Evolutionary conservation across 768 basidiomycete species (phyloP), one percentile per base, ranked within the genome.

Genomic region (Gymnopilus dilepis): DNA sequence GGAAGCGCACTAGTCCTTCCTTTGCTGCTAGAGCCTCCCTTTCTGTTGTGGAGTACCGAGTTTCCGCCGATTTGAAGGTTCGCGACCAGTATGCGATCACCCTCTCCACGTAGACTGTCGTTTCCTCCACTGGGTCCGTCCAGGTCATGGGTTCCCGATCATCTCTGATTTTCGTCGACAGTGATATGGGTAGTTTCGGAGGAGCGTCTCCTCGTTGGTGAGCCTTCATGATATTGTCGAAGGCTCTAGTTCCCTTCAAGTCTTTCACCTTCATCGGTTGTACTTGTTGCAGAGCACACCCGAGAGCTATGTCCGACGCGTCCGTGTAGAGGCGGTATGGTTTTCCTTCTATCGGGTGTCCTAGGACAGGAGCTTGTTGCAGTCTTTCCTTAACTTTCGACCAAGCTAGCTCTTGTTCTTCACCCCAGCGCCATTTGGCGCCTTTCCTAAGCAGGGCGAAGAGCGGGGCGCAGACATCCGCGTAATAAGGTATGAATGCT

Each of bases 71-170:
- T 19, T 51, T 47, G 3, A 59, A 40, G 7, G 38, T 21, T 11
- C 58, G 30, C 4, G 58, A 59, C 58, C 58, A 59, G n/a, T 59
- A 59, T 6, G 58, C 58, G 8, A 58, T 50, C 1, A 58, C 57
- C 9, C 45, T 2, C 24, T 58, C 57, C 12, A 58, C 33, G 37
- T 48, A 38, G 1, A 50, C 31, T 2, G 15, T 38, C 0, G 58
- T 59, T 5, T 59, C 47, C 4, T 59, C 58, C 1, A 59, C 34
- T 2, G 34, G 4, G 2, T 59, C 34, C 11, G 17, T 37, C 58
- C 58, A 59, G 24, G 26, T 1, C 11, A 7, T n/a, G 19, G 3
- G 15, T 38, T 51, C n/a, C 4, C 11, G 11, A 19, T 45, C 19
- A 24, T 45, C 19, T 21, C 4, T n/a, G n/a, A 9, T 21, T 13